phyloP scores from a whole-genome alignment of 257 asterid species.

The Nicotiana tomentosiformis region DNA sequence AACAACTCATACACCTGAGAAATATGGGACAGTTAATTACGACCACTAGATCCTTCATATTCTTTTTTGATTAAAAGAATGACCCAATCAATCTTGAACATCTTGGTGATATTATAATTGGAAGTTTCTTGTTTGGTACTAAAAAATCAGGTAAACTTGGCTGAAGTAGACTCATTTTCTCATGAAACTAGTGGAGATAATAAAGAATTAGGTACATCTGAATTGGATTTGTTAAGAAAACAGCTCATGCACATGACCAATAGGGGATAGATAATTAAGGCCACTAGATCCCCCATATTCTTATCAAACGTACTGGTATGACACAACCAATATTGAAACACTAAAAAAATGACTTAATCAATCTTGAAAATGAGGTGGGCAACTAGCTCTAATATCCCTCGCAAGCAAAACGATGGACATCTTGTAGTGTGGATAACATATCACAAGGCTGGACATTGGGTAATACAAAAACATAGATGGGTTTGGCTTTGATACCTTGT shows the following conservation, averaged over 20 bases:
- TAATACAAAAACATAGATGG: background rate
- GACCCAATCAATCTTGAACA: no score
- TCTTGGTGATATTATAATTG: background rate
- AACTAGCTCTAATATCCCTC: background rate
- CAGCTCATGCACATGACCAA: no score
- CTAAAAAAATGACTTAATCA: background rate
- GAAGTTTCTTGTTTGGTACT: background rate
- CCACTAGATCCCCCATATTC: background rate
- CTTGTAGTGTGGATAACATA: background rate
- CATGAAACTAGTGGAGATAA: conserved; percentile 2
- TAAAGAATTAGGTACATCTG: background rate
- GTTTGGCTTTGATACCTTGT: conserved; percentile 2
- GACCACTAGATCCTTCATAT: no score
- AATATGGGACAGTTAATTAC: no score
- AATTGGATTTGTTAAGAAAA: background rate
- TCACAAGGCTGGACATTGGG: background rate
- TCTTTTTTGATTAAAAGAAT: no score
- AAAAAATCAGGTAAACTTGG: background rate
- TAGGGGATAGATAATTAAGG: no score
- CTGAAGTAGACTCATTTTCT: background rate
- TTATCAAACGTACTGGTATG: background rate
- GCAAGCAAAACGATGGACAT: background rate
- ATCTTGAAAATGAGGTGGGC: background rate
- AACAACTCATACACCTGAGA: background rate
- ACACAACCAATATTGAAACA: no score